Evolutionary conservation across 1,139 yeast genomes (phyloP).

Genomic region (Torulaspora pretoriensis): DNA sequence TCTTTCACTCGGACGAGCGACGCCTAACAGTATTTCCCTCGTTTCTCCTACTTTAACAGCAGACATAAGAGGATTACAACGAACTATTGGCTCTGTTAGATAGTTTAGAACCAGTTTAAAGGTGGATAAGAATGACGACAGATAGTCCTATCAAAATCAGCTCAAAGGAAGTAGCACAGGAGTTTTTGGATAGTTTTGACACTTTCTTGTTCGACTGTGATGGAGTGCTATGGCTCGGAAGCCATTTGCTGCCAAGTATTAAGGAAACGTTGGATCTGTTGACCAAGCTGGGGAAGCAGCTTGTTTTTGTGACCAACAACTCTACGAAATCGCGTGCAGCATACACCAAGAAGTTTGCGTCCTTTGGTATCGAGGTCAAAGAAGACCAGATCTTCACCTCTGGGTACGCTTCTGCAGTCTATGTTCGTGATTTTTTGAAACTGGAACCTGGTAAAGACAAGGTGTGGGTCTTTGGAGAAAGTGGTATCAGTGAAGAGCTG

Average conservation of each 20-base stretch:
- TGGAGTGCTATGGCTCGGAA: conserved; percentile 89
- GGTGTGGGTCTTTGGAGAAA: conserved; percentile 82
- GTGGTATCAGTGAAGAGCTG: conserved; percentile 75
- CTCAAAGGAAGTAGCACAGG: conserved; percentile 45
- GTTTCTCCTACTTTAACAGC: not conserved
- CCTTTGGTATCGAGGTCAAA: conserved; percentile 63
- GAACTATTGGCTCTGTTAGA: not conserved
- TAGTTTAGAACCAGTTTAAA: not conserved
- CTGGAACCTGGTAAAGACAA: conserved; percentile 64
- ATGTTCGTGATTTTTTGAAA: conserved; percentile 69
- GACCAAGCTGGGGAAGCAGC: conserved; percentile 51
- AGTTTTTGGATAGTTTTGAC: conserved; percentile 62
- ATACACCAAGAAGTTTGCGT: conserved; percentile 69
- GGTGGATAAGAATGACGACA: conserved; percentile 22
- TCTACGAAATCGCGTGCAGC: conserved; percentile 82
- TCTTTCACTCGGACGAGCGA: conserved; percentile 4
- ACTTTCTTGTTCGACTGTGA: conserved; percentile 91
- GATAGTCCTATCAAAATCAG: conserved; percentile 42
- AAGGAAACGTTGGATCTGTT: conserved; percentile 60
- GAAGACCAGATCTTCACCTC: conserved; percentile 85
- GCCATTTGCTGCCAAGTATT: conserved; percentile 65
- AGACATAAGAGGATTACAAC: not conserved
- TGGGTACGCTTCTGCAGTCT: conserved; percentile 86
- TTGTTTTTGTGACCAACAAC: conserved; percentile 90
- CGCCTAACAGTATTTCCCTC: conserved; percentile 1